These are phyloP conservation scores for Collybia sp. DNA, from an alignment of 768 basidiomycete genomes.

Conservation along the genomic window DNA sequence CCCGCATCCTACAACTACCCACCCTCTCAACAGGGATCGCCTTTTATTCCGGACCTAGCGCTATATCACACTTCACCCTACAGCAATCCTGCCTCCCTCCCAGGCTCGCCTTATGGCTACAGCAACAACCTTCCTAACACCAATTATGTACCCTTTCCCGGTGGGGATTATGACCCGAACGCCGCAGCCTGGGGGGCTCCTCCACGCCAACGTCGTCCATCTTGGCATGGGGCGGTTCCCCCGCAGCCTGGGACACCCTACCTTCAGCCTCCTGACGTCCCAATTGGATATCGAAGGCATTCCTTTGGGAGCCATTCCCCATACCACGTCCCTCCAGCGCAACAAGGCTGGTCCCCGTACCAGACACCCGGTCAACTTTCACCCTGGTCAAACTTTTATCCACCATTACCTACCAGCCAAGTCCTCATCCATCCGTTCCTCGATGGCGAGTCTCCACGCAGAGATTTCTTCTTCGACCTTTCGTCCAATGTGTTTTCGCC, in stretches of 20 bases:
- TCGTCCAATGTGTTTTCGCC: conserved; percentile 43
- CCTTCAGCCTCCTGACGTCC: neutral
- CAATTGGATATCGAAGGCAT: neutral
- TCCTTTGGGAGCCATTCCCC: neutral
- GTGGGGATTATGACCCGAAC: neutral
- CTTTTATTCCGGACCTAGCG: neutral
- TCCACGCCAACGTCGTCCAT: neutral
- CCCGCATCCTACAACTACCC: neutral
- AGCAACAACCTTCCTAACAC: neutral
- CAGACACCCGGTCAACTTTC: neutral
- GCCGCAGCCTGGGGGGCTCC: neutral
- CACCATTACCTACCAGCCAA: neutral
- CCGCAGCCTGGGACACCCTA: neutral
- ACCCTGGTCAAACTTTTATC: neutral
- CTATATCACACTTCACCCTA: neutral
- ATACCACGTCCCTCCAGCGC: neutral
- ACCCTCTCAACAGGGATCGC: neutral
- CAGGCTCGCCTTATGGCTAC: neutral
- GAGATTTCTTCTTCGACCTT: conserved; percentile 53
- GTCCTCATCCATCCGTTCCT: conserved; percentile 43
- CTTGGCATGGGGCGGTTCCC: neutral
- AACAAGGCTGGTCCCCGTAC: neutral
- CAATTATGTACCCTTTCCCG: neutral
- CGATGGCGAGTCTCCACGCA: conserved; percentile 42
- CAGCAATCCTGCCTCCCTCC: neutral